Base-by-base conservation (phyloP, 2,329 filamentous ascomycete species). In the Catunica adiposa region DNA sequence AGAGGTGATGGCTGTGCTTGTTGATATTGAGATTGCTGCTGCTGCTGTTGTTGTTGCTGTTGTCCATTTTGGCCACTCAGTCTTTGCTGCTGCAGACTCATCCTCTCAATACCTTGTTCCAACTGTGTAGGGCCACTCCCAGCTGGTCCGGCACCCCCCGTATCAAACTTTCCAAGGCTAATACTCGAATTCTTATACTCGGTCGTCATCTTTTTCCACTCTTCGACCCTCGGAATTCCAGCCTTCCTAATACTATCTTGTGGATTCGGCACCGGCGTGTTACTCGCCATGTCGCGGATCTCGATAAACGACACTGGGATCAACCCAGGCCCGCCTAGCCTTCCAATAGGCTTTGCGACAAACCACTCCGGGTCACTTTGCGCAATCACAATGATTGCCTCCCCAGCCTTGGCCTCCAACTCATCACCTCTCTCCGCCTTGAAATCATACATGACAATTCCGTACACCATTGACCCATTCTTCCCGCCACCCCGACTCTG, bases 141-240 rank as follows among this genome's bases (percentile, higher is more conserved):
- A 65, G 64, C n/a, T 38, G 51, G 29, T 11, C 29, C 6, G 65
- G 67, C 11, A 62, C 61, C 20, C 65, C 78, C 74, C 58, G 71
- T 74, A 63, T 90, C 87, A 62, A 94, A 90, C 69, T 90, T 94
- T 62, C 92, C 92, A 44, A 98, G 73, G 0, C 89, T 90, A 66
- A 98, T 97, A 70, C 92, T 97, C 67, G 89, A 95, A 67, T 97
- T 96, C 74, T 98, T 98, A 71, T 98, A 98, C 61, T 96, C 90
- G 56, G 90, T 90, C 0, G 92, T 89, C 88, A 96, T 96, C 71
- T 94, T 94, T 74, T 98, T 98, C 92, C 92, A 98, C 64, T 98
- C 92, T 66, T 98, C 92, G 2, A 98, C 92, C 64, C 83, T 84
- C 11, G 92, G 92, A 6, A 98, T 89, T 20, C 90, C 89, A 1